phyloP scores from a whole-genome alignment of 1,284 basidiomycete genomes.

The Ganoderma resinaceum region DNA sequence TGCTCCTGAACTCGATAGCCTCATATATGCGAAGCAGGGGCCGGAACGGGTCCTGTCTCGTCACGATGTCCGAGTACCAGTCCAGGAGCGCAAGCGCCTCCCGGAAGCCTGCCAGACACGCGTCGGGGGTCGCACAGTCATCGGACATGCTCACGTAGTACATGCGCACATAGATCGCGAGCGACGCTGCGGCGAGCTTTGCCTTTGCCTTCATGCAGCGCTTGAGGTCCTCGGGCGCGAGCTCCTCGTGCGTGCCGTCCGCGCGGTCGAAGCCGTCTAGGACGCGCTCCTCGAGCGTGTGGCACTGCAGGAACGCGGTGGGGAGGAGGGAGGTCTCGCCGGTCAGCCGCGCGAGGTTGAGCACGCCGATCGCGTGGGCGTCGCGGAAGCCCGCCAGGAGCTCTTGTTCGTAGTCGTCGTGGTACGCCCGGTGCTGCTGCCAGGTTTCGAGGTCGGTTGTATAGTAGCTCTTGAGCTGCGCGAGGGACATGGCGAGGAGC shows the following conservation, averaged over 20 bases:
- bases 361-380: no score
- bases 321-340: background rate
- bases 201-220: background rate
- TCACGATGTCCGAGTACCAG: background rate
- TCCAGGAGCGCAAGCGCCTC: background rate
- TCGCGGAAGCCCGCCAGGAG: no score
- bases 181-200: background rate
- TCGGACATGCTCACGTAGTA: no score
- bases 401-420: background rate
- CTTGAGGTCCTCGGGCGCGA: background rate
- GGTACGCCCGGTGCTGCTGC: background rate
- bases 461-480: slow-evolving; percentile 3
- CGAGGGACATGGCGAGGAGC: background rate
- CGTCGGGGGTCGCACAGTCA: background rate
- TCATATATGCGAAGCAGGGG: background rate
- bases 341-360: background rate
- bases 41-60: background rate
- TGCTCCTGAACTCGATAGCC: background rate
- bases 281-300: background rate
- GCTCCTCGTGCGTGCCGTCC: background rate
- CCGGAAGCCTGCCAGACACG: background rate
- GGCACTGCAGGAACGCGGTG: slow-evolving; percentile 2
- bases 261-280: background rate
- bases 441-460: background rate
- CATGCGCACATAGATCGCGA: background rate